Base-by-base conservation (phyloP, 2,329 filamentous ascomycete genomes). In the Chaetomiaceae sp. region DNA sequence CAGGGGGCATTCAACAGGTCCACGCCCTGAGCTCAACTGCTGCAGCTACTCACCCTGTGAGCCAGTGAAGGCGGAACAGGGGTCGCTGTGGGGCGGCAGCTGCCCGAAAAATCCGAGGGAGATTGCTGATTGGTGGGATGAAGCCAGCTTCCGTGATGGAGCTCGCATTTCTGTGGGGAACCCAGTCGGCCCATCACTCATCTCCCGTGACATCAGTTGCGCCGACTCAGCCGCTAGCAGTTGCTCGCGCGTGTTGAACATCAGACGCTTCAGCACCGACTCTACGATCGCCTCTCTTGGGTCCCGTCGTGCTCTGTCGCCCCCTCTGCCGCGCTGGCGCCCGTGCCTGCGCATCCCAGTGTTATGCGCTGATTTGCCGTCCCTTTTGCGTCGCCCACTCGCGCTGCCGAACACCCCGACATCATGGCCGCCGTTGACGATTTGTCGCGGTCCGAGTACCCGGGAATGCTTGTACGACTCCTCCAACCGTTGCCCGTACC, bases 391-490 rank as follows among this genome's bases (percentile, higher is more conserved):
- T 43, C 44, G 39, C 44, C 30, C 45, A 36, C 38, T 61, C 55
- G 56, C 56, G 56, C 55, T 45, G 50, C 36, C 33, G 41, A 19
- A 35, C 17, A 19, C 14, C 27, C 14, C 3, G n/a, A 18, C 47
- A 46, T 32, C 26, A 61, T 51, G 47, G 49, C 52, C 19, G 29
- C 52, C 48, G 88, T 88, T 81, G 84, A 87, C 50, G 83, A 84
- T 62, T 78, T 91, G 62, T 83, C 86, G 65, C 81, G 89, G 69
- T 77, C 86, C 68, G 91, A 96, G 69, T 97, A 97, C 75, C 89
- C 91, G 67, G 84, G 83, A 59, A 84, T 97, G 79, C 83, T 95
- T 83, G 91, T 96, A 76, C 75, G 61, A 45, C 38, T 41, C 14
- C 34, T 47, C 40, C 42, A 20, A 14, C 22, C 22, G 5, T 24